These are phyloP conservation scores for Cystobasidium sp. DNA, from an alignment of 1,284 basidiomycete species.

Conservation along the genomic window DNA sequence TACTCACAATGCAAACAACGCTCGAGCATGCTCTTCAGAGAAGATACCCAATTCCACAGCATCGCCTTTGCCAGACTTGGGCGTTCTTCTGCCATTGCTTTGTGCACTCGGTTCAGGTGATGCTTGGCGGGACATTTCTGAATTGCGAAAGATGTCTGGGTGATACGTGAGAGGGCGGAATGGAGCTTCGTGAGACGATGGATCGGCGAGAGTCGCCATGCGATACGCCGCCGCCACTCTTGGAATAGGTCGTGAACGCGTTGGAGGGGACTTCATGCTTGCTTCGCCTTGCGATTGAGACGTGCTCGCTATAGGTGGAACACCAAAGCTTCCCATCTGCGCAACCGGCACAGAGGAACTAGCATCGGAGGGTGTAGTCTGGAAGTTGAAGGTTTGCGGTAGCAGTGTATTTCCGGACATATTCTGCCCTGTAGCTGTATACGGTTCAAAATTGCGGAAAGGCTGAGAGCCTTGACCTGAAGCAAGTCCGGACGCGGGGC, in stretches of 20 bases:
- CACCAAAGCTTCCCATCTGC: neutral
- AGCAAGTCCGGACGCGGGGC: no score
- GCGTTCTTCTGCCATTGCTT: conserved; percentile 2
- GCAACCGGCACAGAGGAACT: neutral
- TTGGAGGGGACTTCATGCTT: conserved; percentile 1
- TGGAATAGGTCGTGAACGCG: conserved; percentile 11
- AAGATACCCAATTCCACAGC: conserved; percentile 8
- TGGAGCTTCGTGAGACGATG: conserved; percentile 13
- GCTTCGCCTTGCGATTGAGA: neutral
- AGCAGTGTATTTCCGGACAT: neutral
- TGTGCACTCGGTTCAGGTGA: conserved; percentile 6
- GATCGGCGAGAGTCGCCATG: conserved; percentile 15
- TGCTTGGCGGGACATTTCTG: conserved; percentile 6
- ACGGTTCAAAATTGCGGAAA: neutral
- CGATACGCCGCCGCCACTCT: neutral
- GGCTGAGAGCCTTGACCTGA: neutral
- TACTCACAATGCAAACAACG: conserved; percentile 21
- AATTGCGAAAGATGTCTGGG: conserved; percentile 8
- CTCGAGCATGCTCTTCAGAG: conserved; percentile 4
- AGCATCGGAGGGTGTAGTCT: neutral
- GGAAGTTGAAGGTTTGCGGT: neutral
- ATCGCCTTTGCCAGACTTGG: conserved; percentile 16
- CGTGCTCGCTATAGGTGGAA: neutral
- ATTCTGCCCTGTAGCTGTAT: neutral
- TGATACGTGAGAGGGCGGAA: conserved; percentile 20